Evolutionary conservation across 2,329 filamentous ascomycete genomes (phyloP).

Genomic region (Periconia macrospinosa): DNA sequence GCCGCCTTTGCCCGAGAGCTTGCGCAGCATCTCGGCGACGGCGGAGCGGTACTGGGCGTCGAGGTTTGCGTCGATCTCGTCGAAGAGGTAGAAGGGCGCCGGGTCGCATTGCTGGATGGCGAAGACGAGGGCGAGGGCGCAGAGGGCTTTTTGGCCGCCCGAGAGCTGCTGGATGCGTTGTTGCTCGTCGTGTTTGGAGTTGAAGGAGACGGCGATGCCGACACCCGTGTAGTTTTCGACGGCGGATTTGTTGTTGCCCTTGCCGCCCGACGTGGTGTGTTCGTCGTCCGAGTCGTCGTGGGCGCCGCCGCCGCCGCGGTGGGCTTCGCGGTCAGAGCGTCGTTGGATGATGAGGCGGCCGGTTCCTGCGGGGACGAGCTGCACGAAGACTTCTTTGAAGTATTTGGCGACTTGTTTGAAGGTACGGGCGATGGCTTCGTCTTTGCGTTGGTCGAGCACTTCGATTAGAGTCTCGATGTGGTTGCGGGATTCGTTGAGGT

Average conservation of each 20-base stretch:
- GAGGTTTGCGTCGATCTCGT: slow-evolving; percentile 97
- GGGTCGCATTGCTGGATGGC: slow-evolving; percentile 98
- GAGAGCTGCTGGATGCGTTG: slow-evolving; percentile 96
- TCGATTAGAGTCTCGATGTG: slow-evolving; percentile 92
- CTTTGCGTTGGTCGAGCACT: slow-evolving; percentile 91
- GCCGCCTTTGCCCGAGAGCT: slow-evolving; percentile 44
- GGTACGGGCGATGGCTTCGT: slow-evolving; percentile 96
- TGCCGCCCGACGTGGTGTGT: slow-evolving; percentile 22
- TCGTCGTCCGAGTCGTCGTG: slow-evolving; percentile 50
- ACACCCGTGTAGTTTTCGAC: slow-evolving; percentile 97
- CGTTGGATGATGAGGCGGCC: slow-evolving; percentile 92
- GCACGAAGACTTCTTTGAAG: slow-evolving; percentile 90
- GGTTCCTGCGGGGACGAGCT: slow-evolving; percentile 90
- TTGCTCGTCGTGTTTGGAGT: slow-evolving; percentile 97
- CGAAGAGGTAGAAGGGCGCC: slow-evolving; percentile 97
- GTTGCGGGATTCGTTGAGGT: slow-evolving; percentile 81
- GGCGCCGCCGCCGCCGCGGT: slow-evolving; percentile 67
- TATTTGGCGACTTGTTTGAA: slow-evolving; percentile 97
- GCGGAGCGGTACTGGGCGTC: slow-evolving; percentile 97
- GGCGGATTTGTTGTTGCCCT: slow-evolving; percentile 18
- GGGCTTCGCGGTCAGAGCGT: slow-evolving; percentile 74
- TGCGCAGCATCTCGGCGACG: slow-evolving; percentile 83
- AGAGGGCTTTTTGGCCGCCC: slow-evolving; percentile 96
- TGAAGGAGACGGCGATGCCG: slow-evolving; percentile 96
- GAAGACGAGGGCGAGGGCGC: slow-evolving; percentile 95